Conservation (phyloP, 2,329 filamentous ascomycete species). For the Aureobasidium sp. region DNA sequence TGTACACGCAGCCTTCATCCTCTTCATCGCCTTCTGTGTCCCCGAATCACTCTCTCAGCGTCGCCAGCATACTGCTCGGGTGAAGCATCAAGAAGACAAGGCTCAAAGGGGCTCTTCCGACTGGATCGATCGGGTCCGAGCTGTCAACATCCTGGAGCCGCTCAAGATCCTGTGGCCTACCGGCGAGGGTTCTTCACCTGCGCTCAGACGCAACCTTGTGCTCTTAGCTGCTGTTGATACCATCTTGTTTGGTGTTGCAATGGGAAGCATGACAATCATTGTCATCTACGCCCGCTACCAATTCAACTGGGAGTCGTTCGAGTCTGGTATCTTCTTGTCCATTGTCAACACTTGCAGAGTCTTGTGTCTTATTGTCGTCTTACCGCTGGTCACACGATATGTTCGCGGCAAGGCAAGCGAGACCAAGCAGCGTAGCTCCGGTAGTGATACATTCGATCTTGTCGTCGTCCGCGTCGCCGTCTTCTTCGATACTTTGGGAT, state of each 20-base stretch:
- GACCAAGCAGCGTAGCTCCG: slow-evolving; percentile 48
- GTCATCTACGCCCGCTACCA: slow-evolving; percentile 74
- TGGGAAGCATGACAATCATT: slow-evolving; percentile 73
- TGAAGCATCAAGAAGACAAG: slow-evolving; percentile 49
- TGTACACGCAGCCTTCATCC: slow-evolving; percentile 65
- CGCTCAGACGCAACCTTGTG: slow-evolving; percentile 71
- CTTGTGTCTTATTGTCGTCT: slow-evolving; percentile 60
- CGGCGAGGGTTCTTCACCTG: slow-evolving; percentile 50
- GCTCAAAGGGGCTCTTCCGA: slow-evolving; percentile 30
- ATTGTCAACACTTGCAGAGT: slow-evolving; percentile 72
- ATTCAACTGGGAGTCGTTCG: slow-evolving; percentile 75
- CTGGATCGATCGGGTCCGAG: slow-evolving; percentile 37
- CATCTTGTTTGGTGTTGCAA: slow-evolving; percentile 69
- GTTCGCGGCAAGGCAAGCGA: slow-evolving; percentile 52
- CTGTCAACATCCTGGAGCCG: slow-evolving; percentile 63
- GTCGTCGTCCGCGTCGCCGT: slow-evolving; percentile 67
- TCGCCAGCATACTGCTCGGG: slow-evolving; percentile 60
- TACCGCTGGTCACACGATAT: slow-evolving; percentile 69
- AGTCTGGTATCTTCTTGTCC: slow-evolving; percentile 74
- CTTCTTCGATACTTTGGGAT: slow-evolving; percentile 67
- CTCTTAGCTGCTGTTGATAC: slow-evolving; percentile 73
- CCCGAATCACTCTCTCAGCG: slow-evolving; percentile 77
- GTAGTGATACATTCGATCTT: slow-evolving; percentile 72
- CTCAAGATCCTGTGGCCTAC: slow-evolving; percentile 70
- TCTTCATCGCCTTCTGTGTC: slow-evolving; percentile 61